These are phyloP conservation scores for Tilletia setariae DNA, from an alignment of 1,284 basidiomycete genomes.

Conservation along the genomic window DNA sequence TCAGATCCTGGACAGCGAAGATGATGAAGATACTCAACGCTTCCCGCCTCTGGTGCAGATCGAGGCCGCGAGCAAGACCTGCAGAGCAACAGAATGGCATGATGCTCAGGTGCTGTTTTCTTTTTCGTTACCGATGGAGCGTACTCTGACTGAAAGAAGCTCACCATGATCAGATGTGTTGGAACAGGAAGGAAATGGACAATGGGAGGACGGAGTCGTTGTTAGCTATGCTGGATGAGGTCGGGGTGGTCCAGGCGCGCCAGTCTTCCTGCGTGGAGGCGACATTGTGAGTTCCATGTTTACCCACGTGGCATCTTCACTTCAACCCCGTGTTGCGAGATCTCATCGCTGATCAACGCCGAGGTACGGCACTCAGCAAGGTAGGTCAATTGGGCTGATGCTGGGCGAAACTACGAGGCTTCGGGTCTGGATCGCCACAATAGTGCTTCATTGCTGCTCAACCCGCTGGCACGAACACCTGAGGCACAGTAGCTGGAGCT, in stretches of 20 bases:
- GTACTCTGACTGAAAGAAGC: not conserved
- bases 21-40: constrained; percentile 60
- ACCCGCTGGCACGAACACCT: too few species aligned
- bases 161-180: not conserved
- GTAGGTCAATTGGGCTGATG: too few species aligned
- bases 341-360: too few species aligned
- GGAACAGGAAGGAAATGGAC: not conserved
- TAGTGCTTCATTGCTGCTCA: too few species aligned
- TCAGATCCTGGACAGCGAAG: not conserved
- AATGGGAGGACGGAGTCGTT: not conserved
- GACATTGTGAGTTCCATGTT: not conserved
- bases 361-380: too few species aligned
- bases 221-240: not conserved
- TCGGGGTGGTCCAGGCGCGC: constrained; percentile 10
- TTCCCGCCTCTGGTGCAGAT: constrained; percentile 92
- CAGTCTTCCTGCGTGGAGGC: not conserved
- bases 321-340: constrained; percentile 2
- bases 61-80: constrained; percentile 88
- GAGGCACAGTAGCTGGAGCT: not conserved
- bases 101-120: not conserved
- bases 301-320: not conserved
- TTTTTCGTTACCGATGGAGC: not conserved
- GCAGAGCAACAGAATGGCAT: not conserved
- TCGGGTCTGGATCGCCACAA: too few species aligned
- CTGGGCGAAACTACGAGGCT: too few species aligned